Evolutionary conservation across 345 rosid species (phyloP), one percentile per base, ranked within the genome.

Genomic region (Sonneratia caseolaris): DNA sequence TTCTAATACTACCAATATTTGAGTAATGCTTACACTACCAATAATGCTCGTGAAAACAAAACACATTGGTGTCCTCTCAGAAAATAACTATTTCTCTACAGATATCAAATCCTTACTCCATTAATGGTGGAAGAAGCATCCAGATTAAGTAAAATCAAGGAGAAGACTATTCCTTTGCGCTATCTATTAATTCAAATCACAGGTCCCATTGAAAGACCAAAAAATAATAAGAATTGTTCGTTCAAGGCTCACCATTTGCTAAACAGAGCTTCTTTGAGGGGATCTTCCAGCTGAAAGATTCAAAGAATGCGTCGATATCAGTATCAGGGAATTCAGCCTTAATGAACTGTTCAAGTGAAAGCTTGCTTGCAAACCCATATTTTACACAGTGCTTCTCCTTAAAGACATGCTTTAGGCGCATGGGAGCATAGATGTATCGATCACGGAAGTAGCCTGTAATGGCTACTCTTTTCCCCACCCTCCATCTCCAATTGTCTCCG

Each of bases 401-500:
- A 40, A 51, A 55, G 59, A 51, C 56, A 64, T 18, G 37, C 55
- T 45, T 66, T 71, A 91, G 85, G 69, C 76, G 78, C 68, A 40
- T 79, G 3, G 97, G 98, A 77, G 82, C 88, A 81, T 85, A 94
- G 18, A 94, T 71, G 80, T 87, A 88, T 71, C 97, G 76, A 70
- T 94, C 98, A 15, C 49, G 64, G 69, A 76, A 85, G 70, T 82
- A 68, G 21, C 97, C 97, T 8, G 76, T 53, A 64, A 0, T 15
- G 53, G 56, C 73, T 61, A 79, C 82, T 83, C 97, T 85, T 79
- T 35, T 90, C 73, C 98, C 98, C 68, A 91, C 98, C 72, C 77
- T 86, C 98, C 98, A 94, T 55, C 71, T 71, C 97, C 98, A 94
- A 48, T 73, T 81, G 77, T 94, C 97, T 16, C 97, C 97, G 0